Conservation (phyloP, 257 asterid species). For the Dorcoceras hygrometricum region DNA sequence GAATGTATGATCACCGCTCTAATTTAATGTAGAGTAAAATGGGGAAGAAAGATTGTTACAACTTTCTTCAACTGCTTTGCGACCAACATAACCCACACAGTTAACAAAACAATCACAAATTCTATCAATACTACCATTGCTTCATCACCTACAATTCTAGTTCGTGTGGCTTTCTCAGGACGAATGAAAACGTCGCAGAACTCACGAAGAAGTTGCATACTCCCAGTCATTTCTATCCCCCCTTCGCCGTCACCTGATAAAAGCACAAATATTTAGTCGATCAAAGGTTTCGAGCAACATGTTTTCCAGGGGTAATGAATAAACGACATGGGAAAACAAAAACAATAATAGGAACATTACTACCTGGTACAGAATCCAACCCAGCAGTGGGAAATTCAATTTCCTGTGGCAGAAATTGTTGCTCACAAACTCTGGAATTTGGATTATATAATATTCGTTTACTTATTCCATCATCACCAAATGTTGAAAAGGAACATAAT, state of each 20-base stretch:
- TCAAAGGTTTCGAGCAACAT: not conserved
- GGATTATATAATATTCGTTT: constrained; percentile 28
- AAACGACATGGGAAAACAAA: not conserved
- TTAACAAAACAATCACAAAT: not conserved
- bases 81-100: not conserved
- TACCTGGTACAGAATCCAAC: constrained; percentile 82
- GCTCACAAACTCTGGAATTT: constrained; percentile 60
- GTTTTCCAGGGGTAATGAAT: not conserved
- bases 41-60: not conserved
- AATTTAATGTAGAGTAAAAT: too few species aligned
- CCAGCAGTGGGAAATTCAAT: constrained; percentile 94
- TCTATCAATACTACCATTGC: too few species aligned
- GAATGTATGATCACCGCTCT: not conserved
- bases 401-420: constrained; percentile 85
- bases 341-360: constrained; percentile 20
- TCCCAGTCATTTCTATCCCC: constrained; percentile 88
- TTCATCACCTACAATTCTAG: constrained; percentile 68
- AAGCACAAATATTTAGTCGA: constrained; percentile 2
- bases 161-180: constrained; percentile 65
- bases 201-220: constrained; percentile 77
- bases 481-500: constrained; percentile 9
- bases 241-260: constrained; percentile 91
- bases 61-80: not conserved
- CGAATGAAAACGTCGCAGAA: constrained; percentile 62
- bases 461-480: constrained; percentile 24